Base-by-base conservation (phyloP, 495 filamentous ascomycete genomes). In the Neurospora sp. region DNA sequence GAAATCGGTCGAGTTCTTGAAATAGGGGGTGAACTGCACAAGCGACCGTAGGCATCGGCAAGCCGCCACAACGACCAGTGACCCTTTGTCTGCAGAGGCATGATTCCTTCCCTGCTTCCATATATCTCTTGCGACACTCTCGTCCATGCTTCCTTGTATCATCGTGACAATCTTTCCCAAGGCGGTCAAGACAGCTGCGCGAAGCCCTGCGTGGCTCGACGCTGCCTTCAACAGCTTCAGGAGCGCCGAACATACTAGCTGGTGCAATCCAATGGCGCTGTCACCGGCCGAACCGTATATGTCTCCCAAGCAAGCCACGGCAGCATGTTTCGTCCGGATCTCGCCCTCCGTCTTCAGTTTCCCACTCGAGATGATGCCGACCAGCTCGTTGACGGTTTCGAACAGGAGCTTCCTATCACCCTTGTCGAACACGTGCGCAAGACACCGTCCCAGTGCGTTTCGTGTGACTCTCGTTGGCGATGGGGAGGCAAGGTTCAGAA, bases 391-490 rank as follows among this genome's bases (percentile, higher is more conserved):
- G 75, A 97, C 91, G 8, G 94, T 93, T 79, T 99, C 96, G 79
- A 95, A 98, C 3, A 99, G 87, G 69, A 94, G 84, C 79, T 96
- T 97, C 72, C 96, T 87, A 80, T 97, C 94, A 5, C 96, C 96
- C 80, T 93, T 94, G 37, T 85, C 87, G 72, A 99, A 91, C 71
- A 99, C 90, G 71, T 90, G 89, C 53, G 91, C 91, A 78, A 97
- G 93, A 76, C 92, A 93, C 81, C 89, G 86, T 71, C 93, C 96
- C 38, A 97, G 79, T 77, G 94, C 95, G 79, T 94, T 95, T 76
- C 96, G 89, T 78, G 97, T 90, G 70, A 96, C 92, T 79, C 96
- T 85, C n/a, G 93, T 93, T 48, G 94, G 91, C 20, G 92, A 87
- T 35, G 96, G 96, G 37, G 93, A 88, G 48, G 91, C 78, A n/a